Conservation (phyloP, 306 rosid species). For the Hylodesmum podocarpum region DNA sequence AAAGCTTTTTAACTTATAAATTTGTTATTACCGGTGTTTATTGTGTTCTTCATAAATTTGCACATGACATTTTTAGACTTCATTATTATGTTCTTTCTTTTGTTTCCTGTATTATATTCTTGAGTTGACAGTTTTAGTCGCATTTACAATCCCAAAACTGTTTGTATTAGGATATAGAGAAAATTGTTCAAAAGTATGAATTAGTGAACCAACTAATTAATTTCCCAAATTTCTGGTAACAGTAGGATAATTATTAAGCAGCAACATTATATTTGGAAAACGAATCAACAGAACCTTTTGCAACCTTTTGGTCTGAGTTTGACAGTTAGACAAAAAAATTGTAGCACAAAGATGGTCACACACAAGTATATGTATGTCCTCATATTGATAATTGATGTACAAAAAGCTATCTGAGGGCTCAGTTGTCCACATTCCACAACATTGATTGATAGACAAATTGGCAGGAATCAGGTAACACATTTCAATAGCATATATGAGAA, state of each 20-base stretch:
- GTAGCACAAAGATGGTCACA: conserved; percentile 28
- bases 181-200: background rate
- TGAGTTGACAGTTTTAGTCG: background rate
- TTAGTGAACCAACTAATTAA: background rate
- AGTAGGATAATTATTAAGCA: background rate
- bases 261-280: background rate
- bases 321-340: conserved; percentile 32
- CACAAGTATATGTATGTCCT: background rate
- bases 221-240: background rate
- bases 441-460: conserved; percentile 45
- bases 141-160: background rate
- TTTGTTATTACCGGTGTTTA: background rate
- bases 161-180: background rate
- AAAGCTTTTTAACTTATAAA: background rate
- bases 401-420: conserved; percentile 30
- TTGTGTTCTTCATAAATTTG: background rate
- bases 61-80: background rate
- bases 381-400: conserved; percentile 32
- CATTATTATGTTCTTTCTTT: background rate
- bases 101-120: background rate
- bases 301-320: conserved; percentile 38
- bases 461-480: conserved; percentile 5
- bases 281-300: conserved; percentile 20
- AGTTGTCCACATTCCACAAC: background rate
- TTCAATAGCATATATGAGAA: conserved; percentile 18